Percentiles rank a stretch among this genome's conserved stretches.
phyloP scores from a whole-genome alignment of 176 grass and related monocot genomes.

The Ensete ventricosum region DNA sequence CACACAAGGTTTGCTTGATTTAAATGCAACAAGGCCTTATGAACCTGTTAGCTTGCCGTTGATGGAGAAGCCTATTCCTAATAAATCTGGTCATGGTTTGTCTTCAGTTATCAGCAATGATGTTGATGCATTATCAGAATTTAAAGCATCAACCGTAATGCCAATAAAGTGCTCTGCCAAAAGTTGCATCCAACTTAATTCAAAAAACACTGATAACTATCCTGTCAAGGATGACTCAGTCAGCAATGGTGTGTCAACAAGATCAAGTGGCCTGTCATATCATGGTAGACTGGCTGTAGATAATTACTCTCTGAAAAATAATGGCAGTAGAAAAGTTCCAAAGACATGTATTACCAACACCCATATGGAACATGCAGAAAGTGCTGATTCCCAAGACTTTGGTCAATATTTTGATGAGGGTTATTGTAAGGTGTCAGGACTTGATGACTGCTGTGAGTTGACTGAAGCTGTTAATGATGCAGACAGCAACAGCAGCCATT shows the following conservation, averaged over 20 bases:
- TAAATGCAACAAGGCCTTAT: constrained; percentile 25
- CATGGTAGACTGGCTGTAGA: constrained; percentile 22
- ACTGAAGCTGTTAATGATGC: constrained; percentile 99
- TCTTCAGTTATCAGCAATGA: constrained; percentile 23
- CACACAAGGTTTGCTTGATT: constrained; percentile 27
- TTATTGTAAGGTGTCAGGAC: constrained; percentile 99
- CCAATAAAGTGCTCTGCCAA: constrained; percentile 2
- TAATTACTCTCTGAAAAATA: constrained; percentile 30
- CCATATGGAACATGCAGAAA: constrained; percentile 40
- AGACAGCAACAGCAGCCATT: constrained; percentile 99
- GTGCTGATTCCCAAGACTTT: constrained; percentile 65
- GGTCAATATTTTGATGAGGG: constrained; percentile 96
- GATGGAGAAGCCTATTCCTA: constrained; percentile 25
- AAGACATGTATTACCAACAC: constrained; percentile 30
- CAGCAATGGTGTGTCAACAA: constrained; percentile 25
- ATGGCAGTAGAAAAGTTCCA: constrained; percentile 26
- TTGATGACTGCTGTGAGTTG: constrained; percentile 99
- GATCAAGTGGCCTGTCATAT: constrained; percentile 23
- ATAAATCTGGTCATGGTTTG: constrained; percentile 29
- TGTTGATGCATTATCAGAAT: constrained; percentile 18
- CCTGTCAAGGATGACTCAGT: constrained; percentile 51
- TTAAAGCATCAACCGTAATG: constrained; percentile 22
- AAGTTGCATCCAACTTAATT: constrained; percentile 14
- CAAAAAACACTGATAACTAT: constrained; percentile 25
- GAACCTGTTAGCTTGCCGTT: constrained; percentile 23